Base-by-base conservation (phyloP, 345 rosid genomes). In the Syzygium grande region DNA sequence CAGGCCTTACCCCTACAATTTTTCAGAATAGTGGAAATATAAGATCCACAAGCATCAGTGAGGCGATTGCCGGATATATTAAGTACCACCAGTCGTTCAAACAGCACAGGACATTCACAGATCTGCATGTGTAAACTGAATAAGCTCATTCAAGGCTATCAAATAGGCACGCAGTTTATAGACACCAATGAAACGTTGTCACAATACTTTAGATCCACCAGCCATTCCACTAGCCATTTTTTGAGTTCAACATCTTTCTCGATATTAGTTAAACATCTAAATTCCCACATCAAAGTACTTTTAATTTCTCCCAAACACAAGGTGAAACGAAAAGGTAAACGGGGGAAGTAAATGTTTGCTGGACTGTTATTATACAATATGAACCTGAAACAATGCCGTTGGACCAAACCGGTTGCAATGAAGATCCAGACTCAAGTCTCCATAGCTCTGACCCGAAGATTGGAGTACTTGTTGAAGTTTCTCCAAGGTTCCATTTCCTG, bases 391-490 rank as follows among this genome's bases (percentile, higher is more conserved):
- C 93, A 97, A 92, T 87, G 99, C 92, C 55, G 96, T 93, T 84
- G 99, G 96, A 90, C 99, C 99, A 91, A 96, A 97, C 54, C 96
- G 97, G 90, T 97, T 97, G 95, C 96, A 95, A 90, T 97, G 99
- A 92, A 97, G 92, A 89, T 97, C 99, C 94, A 97, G 93, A 90
- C 95, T 94, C 90, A 98, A 88, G 87, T 92, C 97, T 85, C 97
- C 96, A 89, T 96, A 96, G 87, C 88, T 94, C 93, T 94, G 98
- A 87, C 92, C 94, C 88, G 98, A 92, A 87, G 94, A 91, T 85
- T 89, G 89, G 90, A 98, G 93, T 51, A 93, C 90, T 89, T 93
- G 94, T 90, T 94, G 94, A 89, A 98, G 95, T 89, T 94, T 96
- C 92, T 98, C 99, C 94, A 98, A 92, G 41, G 99, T 95, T 91